These are phyloP conservation scores for Exophiala xenobiotica DNA, from an alignment of 2,329 filamentous ascomycete species.

Conservation along the genomic window DNA sequence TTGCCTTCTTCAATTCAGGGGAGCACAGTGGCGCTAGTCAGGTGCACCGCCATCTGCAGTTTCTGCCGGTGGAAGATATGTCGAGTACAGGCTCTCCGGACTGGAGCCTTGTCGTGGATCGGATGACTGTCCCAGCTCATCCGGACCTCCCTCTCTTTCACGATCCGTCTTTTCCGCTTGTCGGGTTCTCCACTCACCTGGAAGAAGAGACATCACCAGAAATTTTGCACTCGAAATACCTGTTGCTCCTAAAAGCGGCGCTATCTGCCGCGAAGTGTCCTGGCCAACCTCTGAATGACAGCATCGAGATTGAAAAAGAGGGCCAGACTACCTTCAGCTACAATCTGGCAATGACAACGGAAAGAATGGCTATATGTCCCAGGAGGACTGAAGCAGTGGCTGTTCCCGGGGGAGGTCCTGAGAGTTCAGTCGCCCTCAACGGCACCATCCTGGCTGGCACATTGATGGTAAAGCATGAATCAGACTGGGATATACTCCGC, in stretches of 20 bases:
- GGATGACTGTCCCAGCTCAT: constrained; percentile 31
- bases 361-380: constrained; percentile 55
- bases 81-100: constrained; percentile 26
- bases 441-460: constrained; percentile 59
- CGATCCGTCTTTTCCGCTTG: constrained; percentile 39
- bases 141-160: constrained; percentile 50
- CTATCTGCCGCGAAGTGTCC: constrained; percentile 26
- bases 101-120: constrained; percentile 54
- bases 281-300: constrained; percentile 8
- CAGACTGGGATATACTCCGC: constrained; percentile 53
- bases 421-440: constrained; percentile 52
- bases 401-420: constrained; percentile 40
- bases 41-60: constrained; percentile 49
- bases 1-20: constrained; percentile 53
- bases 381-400: constrained; percentile 47
- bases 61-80: constrained; percentile 49
- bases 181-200: constrained; percentile 27
- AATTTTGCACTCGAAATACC: constrained; percentile 39
- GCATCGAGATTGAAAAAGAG: constrained; percentile 17
- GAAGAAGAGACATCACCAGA: constrained; percentile 18
- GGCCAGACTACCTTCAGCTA: constrained; percentile 50
- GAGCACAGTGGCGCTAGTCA: constrained; percentile 50
- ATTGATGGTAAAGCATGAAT: constrained; percentile 58
- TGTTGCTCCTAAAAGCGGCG: constrained; percentile 43
- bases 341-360: constrained; percentile 57